Evolutionary conservation across 805 yeast genomes (phyloP).

Genomic region (Saccharomycopsis selenospora): DNA sequence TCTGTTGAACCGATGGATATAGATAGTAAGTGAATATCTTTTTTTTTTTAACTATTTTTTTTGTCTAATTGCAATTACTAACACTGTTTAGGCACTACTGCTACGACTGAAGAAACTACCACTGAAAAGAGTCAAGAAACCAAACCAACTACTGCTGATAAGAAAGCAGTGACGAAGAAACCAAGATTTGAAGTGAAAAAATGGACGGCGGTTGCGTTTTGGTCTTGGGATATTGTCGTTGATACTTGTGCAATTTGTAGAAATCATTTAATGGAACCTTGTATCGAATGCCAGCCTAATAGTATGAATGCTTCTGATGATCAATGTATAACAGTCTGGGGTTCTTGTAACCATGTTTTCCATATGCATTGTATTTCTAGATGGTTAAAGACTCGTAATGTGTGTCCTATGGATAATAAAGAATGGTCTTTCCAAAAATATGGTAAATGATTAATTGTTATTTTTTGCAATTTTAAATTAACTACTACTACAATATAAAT

Average conservation of each 20-base stretch:
- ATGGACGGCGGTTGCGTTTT: constrained; percentile 99
- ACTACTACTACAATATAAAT: no score
- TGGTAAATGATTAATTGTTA: constrained; percentile 45
- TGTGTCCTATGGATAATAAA: constrained; percentile 92
- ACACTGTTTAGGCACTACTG: no score
- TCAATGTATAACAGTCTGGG: constrained; percentile 95
- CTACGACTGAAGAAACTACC: not conserved
- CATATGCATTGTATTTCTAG: constrained; percentile 94
- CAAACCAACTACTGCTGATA: not conserved
- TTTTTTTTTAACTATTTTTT: no score
- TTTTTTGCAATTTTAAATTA: no score
- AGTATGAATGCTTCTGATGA: constrained; percentile 53
- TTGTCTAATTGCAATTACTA: no score
- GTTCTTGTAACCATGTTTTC: constrained; percentile 95
- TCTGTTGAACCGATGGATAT: constrained; percentile 1
- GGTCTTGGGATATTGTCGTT: constrained; percentile 97
- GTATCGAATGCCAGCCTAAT: constrained; percentile 92
- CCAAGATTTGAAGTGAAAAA: constrained; percentile 88
- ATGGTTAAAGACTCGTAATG: constrained; percentile 92
- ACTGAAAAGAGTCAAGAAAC: not conserved
- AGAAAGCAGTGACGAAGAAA: constrained; percentile 30
- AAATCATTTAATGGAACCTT: constrained; percentile 96
- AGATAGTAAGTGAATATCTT: not conserved
- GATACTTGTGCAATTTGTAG: constrained; percentile 98
- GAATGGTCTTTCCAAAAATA: constrained; percentile 78